A percentile compares a stretch with the other conserved stretches of the same genome.
Evolutionary conservation across 805 yeast genomes (phyloP).

Genomic region (Metschnikowia amazonensis): DNA sequence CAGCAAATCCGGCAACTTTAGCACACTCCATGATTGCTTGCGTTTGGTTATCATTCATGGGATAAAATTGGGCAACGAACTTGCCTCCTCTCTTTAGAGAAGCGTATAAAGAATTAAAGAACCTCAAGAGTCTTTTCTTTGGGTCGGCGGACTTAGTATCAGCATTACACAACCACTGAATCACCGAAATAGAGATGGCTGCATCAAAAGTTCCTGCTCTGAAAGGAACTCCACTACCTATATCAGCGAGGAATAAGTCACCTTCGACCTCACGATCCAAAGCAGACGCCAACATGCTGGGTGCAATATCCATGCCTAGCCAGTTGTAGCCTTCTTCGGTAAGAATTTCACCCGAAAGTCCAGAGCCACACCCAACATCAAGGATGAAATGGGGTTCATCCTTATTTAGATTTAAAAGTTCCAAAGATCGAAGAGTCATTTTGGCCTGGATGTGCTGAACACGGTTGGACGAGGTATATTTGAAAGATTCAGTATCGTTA

Average conservation of each 20-base stretch:
- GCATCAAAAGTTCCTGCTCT: conserved; percentile 97
- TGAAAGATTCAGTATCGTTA: conserved; percentile 82
- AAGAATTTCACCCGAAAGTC: conserved; percentile 89
- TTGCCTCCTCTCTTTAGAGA: conserved; percentile 90
- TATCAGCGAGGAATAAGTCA: conserved; percentile 84
- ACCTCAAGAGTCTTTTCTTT: conserved; percentile 68
- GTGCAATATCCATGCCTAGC: conserved; percentile 95
- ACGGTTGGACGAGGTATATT: conserved; percentile 90
- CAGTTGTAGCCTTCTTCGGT: conserved; percentile 92
- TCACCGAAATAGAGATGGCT: conserved; percentile 89
- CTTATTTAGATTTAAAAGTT: conserved; percentile 66
- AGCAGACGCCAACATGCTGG: conserved; percentile 94
- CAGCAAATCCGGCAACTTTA: conserved; percentile 90
- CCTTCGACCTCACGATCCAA: conserved; percentile 91
- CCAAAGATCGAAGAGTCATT: conserved; percentile 93
- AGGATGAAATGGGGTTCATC: conserved; percentile 64
- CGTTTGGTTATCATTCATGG: conserved; percentile 81
- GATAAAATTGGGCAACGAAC: conserved; percentile 96
- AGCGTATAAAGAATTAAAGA: conserved; percentile 86
- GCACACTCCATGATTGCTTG: conserved; percentile 79
- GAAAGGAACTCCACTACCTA: conserved; percentile 92
- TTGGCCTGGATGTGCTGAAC: conserved; percentile 98
- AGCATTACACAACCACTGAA: conserved; percentile 98
- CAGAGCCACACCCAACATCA: conserved; percentile 97
- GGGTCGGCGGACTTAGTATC: conserved; percentile 83